phyloP scores from a whole-genome alignment of 2,329 filamentous ascomycete species.

The Trichophyton mentagrophytes region DNA sequence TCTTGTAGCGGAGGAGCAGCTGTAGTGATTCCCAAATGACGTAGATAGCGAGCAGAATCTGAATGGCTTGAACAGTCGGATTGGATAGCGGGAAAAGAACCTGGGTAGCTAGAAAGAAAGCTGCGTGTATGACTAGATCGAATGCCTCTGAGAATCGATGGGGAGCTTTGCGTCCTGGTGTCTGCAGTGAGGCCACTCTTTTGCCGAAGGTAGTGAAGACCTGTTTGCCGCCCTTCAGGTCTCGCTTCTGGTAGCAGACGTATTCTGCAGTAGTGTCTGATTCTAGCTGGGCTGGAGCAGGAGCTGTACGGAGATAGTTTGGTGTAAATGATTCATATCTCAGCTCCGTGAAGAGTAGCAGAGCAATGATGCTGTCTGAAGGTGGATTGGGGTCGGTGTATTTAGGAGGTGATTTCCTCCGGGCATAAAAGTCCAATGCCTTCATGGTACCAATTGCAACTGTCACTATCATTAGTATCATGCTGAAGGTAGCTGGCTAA shows the following conservation, averaged over 20 bases:
- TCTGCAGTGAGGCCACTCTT: background rate
- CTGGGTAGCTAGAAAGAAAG: conserved; percentile 25
- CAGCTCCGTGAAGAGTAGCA: conserved; percentile 30
- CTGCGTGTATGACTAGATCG: conserved; percentile 25
- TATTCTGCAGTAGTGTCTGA: background rate
- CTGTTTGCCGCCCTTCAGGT: background rate
- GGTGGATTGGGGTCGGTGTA: conserved; percentile 21
- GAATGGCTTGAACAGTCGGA: conserved; percentile 26
- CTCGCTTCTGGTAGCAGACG: background rate
- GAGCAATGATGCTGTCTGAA: conserved; percentile 19
- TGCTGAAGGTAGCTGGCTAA: background rate
- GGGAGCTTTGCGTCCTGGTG: background rate
- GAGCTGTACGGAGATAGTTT: conserved; percentile 25
- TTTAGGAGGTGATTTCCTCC: conserved; percentile 22
- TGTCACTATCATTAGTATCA: background rate
- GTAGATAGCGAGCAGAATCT: conserved; percentile 30
- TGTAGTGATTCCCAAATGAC: conserved; percentile 31
- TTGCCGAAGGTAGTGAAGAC: background rate
- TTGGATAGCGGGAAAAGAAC: conserved; percentile 23
- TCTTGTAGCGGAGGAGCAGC: conserved; percentile 26
- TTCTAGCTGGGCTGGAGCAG: conserved; percentile 6
- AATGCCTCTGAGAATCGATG: conserved; percentile 21
- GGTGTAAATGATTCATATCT: conserved; percentile 34
- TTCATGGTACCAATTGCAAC: conserved; percentile 32
- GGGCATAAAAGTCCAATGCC: conserved; percentile 28